These are phyloP conservation scores for Fusarium tricinctum DNA, from an alignment of 2,329 filamentous ascomycete genomes.

Conservation along the genomic window DNA sequence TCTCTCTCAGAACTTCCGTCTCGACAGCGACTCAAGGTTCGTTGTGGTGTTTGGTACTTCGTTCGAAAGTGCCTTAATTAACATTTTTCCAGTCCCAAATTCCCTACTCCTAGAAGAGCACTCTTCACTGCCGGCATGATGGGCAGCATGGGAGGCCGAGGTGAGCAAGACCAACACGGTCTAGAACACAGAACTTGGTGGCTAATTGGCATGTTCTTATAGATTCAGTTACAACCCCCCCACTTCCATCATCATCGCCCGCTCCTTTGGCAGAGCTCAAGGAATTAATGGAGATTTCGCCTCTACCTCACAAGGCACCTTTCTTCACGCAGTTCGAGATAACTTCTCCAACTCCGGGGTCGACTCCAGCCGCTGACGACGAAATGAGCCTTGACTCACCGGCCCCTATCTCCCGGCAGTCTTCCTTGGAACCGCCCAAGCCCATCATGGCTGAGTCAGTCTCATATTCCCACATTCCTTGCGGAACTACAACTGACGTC, in stretches of 20 bases:
- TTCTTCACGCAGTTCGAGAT: conserved; percentile 76
- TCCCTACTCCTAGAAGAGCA: conserved; percentile 59
- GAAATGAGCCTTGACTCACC: conserved; percentile 71
- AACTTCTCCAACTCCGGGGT: conserved; percentile 78
- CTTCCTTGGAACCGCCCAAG: conserved; percentile 64
- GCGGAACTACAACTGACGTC: conserved; percentile 44
- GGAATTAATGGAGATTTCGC: conserved; percentile 96
- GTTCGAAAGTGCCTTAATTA: conserved; percentile 33
- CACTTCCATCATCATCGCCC: conserved; percentile 86
- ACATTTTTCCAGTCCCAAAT: conserved; percentile 54
- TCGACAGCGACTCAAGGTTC: conserved; percentile 87
- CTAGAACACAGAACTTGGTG: conserved; percentile 7
- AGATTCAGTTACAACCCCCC: conserved; percentile 87
- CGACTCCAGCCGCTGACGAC: conserved; percentile 60
- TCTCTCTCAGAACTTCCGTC: conserved; percentile 95
- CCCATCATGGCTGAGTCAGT: conserved; percentile 68
- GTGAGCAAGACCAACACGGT: conserved; percentile 46
- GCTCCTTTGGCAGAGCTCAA: conserved; percentile 80
- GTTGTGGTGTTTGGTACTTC: conserved; percentile 49
- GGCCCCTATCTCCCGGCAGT: conserved; percentile 62
- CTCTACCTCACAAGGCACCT: conserved; percentile 86
- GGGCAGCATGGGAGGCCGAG: conserved; percentile 54
- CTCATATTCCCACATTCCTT: conserved; percentile 37
- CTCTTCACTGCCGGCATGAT: conserved; percentile 59
- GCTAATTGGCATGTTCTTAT: conserved; percentile 49